Evolutionary conservation across 2,329 filamentous ascomycete genomes (phyloP).

Genomic region (Dothidotthia symphoricarpi): DNA sequence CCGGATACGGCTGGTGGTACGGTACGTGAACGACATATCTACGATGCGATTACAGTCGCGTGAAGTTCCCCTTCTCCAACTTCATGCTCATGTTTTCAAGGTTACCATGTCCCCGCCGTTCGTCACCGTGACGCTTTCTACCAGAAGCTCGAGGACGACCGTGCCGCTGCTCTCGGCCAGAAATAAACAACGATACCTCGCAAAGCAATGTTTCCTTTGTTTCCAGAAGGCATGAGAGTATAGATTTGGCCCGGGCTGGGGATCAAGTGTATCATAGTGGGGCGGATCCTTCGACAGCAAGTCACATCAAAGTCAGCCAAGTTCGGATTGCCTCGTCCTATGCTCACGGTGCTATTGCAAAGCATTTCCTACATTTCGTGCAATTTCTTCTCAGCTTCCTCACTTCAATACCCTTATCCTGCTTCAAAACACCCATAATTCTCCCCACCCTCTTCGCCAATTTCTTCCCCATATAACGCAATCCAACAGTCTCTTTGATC

Average conservation of each 20-base stretch:
- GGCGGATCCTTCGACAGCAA: slow-evolving; percentile 23
- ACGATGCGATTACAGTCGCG: slow-evolving; percentile 1
- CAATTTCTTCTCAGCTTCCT: no score
- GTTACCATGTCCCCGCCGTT: slow-evolving; percentile 64
- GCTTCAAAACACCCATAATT: no score
- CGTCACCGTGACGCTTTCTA: slow-evolving; percentile 64
- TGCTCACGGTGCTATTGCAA: no score
- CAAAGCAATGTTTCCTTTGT: slow-evolving; percentile 30
- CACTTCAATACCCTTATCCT: no score
- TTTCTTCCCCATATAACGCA: no score
- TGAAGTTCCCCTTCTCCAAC: background rate
- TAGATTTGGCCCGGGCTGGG: slow-evolving; percentile 25
- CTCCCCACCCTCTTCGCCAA: no score
- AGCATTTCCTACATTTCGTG: no score
- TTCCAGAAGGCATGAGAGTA: slow-evolving; percentile 19
- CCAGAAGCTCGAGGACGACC: slow-evolving; percentile 62
- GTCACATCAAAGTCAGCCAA: slow-evolving; percentile 22
- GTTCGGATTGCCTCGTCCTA: background rate
- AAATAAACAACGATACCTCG: slow-evolving; percentile 20
- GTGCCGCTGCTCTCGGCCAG: slow-evolving; percentile 50
- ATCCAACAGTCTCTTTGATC: no score
- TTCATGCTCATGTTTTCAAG: slow-evolving; percentile 37
- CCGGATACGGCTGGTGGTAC: slow-evolving; percentile 68
- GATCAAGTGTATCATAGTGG: slow-evolving; percentile 36
- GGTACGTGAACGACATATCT: slow-evolving; percentile 45